phyloP scores from a whole-genome alignment of 305 asterid genomes.

The Plantago coronopus region DNA sequence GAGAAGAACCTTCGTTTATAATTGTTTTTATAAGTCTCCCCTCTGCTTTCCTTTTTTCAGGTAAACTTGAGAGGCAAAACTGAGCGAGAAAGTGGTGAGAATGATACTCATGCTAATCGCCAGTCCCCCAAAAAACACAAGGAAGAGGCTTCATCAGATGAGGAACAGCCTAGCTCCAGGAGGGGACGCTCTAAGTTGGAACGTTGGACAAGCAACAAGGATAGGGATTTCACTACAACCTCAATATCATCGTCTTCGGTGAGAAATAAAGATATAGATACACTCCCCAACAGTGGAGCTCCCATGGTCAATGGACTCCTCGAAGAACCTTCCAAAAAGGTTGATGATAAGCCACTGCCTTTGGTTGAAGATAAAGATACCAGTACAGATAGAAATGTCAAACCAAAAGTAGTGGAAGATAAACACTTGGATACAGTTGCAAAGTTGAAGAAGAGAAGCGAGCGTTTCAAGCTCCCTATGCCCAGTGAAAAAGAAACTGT shows the following conservation, averaged over 20 bases:
- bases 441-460: constrained; percentile 86
- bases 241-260: constrained; percentile 37
- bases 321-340: constrained; percentile 36
- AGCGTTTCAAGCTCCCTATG: constrained; percentile 87
- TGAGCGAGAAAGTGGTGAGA: constrained; percentile 38
- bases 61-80: constrained; percentile 37
- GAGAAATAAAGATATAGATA: constrained; percentile 39
- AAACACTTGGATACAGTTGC: constrained; percentile 85
- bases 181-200: constrained; percentile 84
- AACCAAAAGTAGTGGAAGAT: constrained; percentile 40
- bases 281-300: constrained; percentile 27
- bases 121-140: constrained; percentile 45
- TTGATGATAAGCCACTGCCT: constrained; percentile 40
- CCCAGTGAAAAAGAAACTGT: constrained; percentile 60
- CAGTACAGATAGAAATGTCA: constrained; percentile 31
- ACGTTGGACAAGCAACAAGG: constrained; percentile 75
- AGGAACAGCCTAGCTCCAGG: constrained; percentile 48
- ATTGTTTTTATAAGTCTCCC: constrained; percentile 2
- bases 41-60: constrained; percentile 28
- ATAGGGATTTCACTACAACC: constrained; percentile 41
- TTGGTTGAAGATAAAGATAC: constrained; percentile 41
- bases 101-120: constrained; percentile 34
- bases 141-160: constrained; percentile 62
- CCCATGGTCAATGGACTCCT: constrained; percentile 30
- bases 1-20: background rate